Conservation (phyloP, 805 yeast species). For the Lipomyces yamadae region DNA sequence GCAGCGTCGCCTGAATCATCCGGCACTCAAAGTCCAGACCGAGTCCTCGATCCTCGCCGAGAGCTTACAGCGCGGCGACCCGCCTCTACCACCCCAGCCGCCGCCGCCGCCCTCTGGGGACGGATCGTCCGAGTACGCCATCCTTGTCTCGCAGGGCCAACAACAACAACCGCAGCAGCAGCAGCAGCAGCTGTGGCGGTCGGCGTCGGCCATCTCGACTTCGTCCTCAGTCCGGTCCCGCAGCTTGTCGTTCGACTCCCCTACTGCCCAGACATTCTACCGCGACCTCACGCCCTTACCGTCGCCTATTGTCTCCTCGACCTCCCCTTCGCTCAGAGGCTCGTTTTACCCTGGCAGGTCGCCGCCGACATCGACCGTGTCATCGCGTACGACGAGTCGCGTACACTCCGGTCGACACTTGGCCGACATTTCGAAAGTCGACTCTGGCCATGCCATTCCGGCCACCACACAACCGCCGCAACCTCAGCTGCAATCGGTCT, state of each 20-base stretch:
- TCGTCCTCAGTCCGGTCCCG: conserved; percentile 22
- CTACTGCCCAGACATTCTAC: conserved; percentile 28
- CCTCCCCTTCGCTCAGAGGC: conserved; percentile 24
- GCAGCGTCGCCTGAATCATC: conserved; percentile 16
- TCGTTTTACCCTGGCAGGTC: conserved; percentile 19
- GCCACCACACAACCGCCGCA: background rate
- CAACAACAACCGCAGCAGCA: conserved; percentile 2
- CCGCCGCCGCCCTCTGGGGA: conserved; percentile 5
- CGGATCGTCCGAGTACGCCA: background rate
- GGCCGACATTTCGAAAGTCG: conserved; percentile 1
- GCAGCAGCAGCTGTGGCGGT: conserved; percentile 11
- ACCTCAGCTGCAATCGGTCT: background rate
- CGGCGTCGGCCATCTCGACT: conserved; percentile 10
- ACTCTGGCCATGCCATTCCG: background rate
- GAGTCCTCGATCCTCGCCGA: background rate
- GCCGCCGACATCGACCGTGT: conserved; percentile 12
- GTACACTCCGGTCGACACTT: conserved; percentile 2
- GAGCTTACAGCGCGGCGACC: conserved; percentile 12
- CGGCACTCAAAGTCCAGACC: conserved; percentile 17
- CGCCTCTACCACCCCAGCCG: conserved; percentile 13
- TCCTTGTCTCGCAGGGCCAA: background rate
- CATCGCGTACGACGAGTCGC: background rate
- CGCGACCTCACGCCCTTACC: conserved; percentile 40
- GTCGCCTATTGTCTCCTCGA: conserved; percentile 37
- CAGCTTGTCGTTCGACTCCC: conserved; percentile 34